Conservation (phyloP, 164 flowering plant species). For the Aristolochia californica region DNA sequence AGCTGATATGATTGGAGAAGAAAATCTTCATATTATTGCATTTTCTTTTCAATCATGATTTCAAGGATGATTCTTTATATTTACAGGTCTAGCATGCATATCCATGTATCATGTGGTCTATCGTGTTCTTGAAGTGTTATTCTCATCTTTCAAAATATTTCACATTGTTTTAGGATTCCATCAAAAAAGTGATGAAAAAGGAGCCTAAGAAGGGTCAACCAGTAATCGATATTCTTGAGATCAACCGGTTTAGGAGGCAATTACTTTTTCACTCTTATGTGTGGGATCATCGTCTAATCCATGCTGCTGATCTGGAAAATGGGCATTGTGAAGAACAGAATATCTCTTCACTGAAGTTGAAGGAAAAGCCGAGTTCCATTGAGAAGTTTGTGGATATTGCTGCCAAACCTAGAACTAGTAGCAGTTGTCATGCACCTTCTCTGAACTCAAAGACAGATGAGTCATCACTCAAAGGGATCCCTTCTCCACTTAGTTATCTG, state of each 20-base stretch:
- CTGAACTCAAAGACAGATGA: conserved; percentile 22
- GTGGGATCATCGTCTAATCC: conserved; percentile 78
- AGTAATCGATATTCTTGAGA: conserved; percentile 68
- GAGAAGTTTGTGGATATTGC: conserved; percentile 26
- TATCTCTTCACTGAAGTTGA: conserved; percentile 16
- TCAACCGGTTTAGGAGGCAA: conserved; percentile 68
- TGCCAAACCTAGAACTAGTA: conserved; percentile 9
- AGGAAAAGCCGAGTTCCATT: conserved; percentile 24
- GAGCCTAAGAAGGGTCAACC: conserved; percentile 57
- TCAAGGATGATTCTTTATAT: too few relatives aligned
- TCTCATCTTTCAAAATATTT: not conserved
- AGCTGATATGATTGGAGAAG: too few relatives aligned
- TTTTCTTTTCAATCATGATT: too few relatives aligned
- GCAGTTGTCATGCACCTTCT: conserved; percentile 25
- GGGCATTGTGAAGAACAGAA: conserved; percentile 13
- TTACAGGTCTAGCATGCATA: too few relatives aligned
- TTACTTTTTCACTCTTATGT: conserved; percentile 66
- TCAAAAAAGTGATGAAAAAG: conserved; percentile 35
- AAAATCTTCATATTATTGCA: too few relatives aligned
- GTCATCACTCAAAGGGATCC: conserved; percentile 1
- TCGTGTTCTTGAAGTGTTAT: too few relatives aligned
- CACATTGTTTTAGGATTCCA: conserved; percentile 42
- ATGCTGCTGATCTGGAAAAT: conserved; percentile 39
- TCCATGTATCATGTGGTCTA: too few relatives aligned
- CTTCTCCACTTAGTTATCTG: conserved; percentile 8